Conservation (phyloP, 202 grass and related monocot genomes). For the Panicum virgatum region DNA sequence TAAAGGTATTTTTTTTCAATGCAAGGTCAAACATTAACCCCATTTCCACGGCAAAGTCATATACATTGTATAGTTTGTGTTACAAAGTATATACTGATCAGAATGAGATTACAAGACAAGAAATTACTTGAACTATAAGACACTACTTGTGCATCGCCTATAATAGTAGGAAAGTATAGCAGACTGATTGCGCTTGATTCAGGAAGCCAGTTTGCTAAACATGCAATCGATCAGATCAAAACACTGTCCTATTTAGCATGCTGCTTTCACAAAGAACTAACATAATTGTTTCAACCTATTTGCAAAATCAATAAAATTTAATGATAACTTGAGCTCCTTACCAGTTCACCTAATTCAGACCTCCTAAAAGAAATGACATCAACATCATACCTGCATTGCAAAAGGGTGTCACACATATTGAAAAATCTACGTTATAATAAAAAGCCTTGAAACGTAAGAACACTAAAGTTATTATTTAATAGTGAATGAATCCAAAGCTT, state of each 20-base stretch:
- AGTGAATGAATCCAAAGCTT: too few species aligned
- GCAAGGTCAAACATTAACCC: too few species aligned
- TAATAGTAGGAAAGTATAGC: neutral
- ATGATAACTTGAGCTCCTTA: conserved; percentile 28
- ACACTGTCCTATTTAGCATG: neutral
- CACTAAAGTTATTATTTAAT: neutral
- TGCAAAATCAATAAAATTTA: conserved; percentile 8
- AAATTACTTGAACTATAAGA: too few species aligned
- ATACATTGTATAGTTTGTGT: too few species aligned
- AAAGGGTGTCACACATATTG: neutral
- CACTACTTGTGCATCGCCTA: too few species aligned
- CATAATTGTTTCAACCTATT: neutral
- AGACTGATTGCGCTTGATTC: neutral
- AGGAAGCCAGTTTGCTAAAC: neutral
- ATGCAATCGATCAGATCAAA: too few species aligned
- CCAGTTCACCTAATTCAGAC: conserved; percentile 66
- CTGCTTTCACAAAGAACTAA: neutral
- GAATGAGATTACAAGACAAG: too few species aligned
- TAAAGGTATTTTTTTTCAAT: too few species aligned
- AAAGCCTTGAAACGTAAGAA: neutral
- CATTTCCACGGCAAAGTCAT: too few species aligned
- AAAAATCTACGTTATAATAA: neutral
- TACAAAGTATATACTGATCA: too few species aligned
- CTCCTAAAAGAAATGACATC: conserved; percentile 63
- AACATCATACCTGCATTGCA: conserved; percentile 77